These are phyloP conservation scores for Jimgerdemannia lactiflua DNA, from an alignment of 192 early-diverging fungal species.

Conservation along the genomic window DNA sequence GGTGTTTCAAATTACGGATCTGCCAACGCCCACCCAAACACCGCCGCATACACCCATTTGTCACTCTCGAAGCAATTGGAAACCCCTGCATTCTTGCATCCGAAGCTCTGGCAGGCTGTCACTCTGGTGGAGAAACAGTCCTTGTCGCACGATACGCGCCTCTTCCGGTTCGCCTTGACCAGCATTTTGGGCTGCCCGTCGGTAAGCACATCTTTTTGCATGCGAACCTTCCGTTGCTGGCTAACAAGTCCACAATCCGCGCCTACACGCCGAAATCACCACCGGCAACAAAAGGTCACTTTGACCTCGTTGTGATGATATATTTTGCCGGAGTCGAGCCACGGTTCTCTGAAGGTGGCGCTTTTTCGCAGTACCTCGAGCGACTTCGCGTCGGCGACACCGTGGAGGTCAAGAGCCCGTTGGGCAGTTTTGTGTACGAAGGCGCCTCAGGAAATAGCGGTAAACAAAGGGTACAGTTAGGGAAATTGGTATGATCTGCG, in stretches of 20 bases:
- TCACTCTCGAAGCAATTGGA: not conserved
- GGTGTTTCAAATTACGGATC: not conserved
- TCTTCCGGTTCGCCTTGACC: conserved; percentile 52
- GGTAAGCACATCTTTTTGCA: conserved; percentile 56
- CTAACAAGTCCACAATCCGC: conserved; percentile 87
- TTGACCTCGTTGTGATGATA: conserved; percentile 83
- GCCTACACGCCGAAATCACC: conserved; percentile 41
- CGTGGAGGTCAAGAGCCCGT: conserved; percentile 81
- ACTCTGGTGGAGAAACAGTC: conserved; percentile 28
- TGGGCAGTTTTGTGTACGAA: conserved; percentile 66
- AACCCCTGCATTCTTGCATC: conserved; percentile 22
- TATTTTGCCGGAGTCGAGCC: conserved; percentile 46
- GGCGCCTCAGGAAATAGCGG: conserved; percentile 20
- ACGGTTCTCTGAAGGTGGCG: conserved; percentile 35
- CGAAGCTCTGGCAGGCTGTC: conserved; percentile 37
- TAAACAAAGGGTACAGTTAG: conserved; percentile 30
- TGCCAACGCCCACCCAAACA: conserved; percentile 25
- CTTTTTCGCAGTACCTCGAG: conserved; percentile 64
- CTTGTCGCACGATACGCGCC: conserved; percentile 42
- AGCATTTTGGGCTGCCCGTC: conserved; percentile 57
- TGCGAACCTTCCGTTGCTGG: conserved; percentile 46
- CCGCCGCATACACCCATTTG: not conserved
- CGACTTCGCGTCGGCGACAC: conserved; percentile 67
- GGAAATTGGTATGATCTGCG: conserved; percentile 79
- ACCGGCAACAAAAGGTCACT: conserved; percentile 42